A percentile compares a stretch with the other conserved stretches of the same genome.
phyloP scores from a whole-genome alignment of 176 grass and related monocot species.

The Aegilops bicornis region DNA sequence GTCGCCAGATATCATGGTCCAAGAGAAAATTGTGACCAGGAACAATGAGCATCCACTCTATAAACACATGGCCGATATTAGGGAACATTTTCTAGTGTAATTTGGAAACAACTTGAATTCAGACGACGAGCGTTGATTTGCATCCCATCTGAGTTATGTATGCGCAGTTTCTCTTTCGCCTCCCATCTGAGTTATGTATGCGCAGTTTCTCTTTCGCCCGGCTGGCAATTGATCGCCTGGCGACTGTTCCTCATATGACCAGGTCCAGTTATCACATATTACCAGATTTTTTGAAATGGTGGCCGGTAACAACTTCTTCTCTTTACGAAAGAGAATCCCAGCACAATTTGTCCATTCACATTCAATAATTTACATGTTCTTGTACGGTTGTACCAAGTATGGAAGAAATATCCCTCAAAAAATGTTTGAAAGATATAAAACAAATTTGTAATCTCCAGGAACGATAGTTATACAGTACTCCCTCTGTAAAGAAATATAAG shows the following conservation, averaged over 20 bases:
- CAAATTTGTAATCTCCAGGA: background rate
- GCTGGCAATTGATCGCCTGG: background rate
- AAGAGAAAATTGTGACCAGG: background rate
- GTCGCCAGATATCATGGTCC: too few species aligned
- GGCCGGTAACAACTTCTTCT: background rate
- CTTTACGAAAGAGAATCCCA: background rate
- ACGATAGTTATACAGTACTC: background rate
- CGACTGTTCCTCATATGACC: too few species aligned
- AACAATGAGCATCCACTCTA: background rate
- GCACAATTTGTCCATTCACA: background rate
- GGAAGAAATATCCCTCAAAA: background rate
- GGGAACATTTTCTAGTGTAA: too few species aligned
- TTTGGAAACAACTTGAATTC: background rate
- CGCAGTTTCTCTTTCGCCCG: background rate
- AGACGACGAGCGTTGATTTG: background rate
- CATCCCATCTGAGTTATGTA: background rate
- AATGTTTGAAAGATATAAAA: background rate
- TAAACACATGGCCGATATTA: too few species aligned
- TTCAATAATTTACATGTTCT: background rate
- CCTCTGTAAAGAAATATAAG: too few species aligned
- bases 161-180: background rate
- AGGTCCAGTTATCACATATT: background rate
- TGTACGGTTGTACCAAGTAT: background rate
- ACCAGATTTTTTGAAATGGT: background rate
- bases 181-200: background rate